These are phyloP conservation scores for Fraxinus dipetala DNA, from an alignment of 305 asterid species.

Conservation along the genomic window DNA sequence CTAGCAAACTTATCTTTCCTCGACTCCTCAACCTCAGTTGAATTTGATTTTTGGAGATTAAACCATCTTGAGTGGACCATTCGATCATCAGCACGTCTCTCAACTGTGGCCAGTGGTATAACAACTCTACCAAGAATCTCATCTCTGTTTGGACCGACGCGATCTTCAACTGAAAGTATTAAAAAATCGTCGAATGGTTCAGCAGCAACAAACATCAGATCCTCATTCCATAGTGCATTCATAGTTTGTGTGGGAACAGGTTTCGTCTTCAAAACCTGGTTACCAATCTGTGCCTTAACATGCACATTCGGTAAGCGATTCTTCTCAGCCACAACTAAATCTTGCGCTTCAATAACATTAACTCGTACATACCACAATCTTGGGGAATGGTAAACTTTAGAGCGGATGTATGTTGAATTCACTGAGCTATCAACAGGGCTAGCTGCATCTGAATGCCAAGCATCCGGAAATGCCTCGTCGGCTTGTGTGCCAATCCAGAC, in stretches of 20 bases:
- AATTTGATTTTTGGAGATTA: constrained; percentile 46
- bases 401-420: constrained; percentile 52
- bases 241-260: constrained; percentile 45
- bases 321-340: constrained; percentile 55
- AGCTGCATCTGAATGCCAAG: constrained; percentile 81
- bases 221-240: constrained; percentile 76
- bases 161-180: constrained; percentile 67
- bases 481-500: constrained; percentile 98
- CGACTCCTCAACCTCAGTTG: constrained; percentile 49
- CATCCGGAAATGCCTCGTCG: constrained; percentile 88
- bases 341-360: constrained; percentile 88
- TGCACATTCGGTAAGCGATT: constrained; percentile 48
- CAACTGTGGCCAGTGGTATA: constrained; percentile 62
- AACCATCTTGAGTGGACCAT: constrained; percentile 67
- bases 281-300: constrained; percentile 70
- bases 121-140: constrained; percentile 59
- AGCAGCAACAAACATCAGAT: constrained; percentile 82
- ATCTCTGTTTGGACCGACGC: constrained; percentile 55
- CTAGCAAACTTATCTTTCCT: constrained; percentile 61
- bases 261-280: constrained; percentile 63
- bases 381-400: constrained; percentile 86
- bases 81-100: constrained; percentile 67
- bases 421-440: constrained; percentile 41
- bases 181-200: constrained; percentile 88
- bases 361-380: constrained; percentile 83